Percentiles rank a stretch among this genome's conserved stretches.
phyloP scores from a whole-genome alignment of 176 grass and related monocot genomes.

The Avena eriantha region DNA sequence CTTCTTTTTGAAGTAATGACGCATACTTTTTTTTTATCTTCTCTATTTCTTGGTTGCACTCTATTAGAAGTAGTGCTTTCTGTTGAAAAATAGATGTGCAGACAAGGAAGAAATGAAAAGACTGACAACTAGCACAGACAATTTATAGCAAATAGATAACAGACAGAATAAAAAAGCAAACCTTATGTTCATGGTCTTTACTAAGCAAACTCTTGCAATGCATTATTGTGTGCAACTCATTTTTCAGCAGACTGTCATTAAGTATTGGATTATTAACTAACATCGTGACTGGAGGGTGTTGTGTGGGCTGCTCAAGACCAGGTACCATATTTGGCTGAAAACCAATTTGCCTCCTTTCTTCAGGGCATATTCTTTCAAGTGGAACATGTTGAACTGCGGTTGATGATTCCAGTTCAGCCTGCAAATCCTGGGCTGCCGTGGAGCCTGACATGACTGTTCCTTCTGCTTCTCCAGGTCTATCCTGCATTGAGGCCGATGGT shows the following conservation, averaged over 20 bases:
- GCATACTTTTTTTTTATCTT: constrained; percentile 71
- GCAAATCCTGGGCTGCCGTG: constrained; percentile 23
- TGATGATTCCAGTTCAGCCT: constrained; percentile 30
- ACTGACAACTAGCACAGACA: not conserved
- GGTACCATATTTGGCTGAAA: constrained; percentile 16
- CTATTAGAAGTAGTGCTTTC: constrained; percentile 55
- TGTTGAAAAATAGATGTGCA: constrained; percentile 45
- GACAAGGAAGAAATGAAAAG: constrained; percentile 21
- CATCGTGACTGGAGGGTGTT: constrained; percentile 22
- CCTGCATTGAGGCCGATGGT: constrained; percentile 33
- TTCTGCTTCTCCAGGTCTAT: constrained; percentile 36
- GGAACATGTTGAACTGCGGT: constrained; percentile 24
- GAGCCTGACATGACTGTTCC: constrained; percentile 6
- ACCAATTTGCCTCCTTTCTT: constrained; percentile 35
- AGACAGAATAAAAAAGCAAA: constrained; percentile 18
- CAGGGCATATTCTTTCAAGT: constrained; percentile 39
- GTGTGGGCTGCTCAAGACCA: constrained; percentile 25
- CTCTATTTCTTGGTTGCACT: constrained; percentile 70
- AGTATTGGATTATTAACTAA: constrained; percentile 45
- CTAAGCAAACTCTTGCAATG: constrained; percentile 34
- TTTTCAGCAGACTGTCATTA: constrained; percentile 59
- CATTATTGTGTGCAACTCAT: constrained; percentile 65
- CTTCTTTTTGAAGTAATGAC: constrained; percentile 59
- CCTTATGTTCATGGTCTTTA: constrained; percentile 66
- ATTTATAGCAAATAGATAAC: not conserved